These are phyloP conservation scores for Penicillium paneum DNA, from an alignment of 2,329 filamentous ascomycete genomes.

Conservation along the genomic window DNA sequence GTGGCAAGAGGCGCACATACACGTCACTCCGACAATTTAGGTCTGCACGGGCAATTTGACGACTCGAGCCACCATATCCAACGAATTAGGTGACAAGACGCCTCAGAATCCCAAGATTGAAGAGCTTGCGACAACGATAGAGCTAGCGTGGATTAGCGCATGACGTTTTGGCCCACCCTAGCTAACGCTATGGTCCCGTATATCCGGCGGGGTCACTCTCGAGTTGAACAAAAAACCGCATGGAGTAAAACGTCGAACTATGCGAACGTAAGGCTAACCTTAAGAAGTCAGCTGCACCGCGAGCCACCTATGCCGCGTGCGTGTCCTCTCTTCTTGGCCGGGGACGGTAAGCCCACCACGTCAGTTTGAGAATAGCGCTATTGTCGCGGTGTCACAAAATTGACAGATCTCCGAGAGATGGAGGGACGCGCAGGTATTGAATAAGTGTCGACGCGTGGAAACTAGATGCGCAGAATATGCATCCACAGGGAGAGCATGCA, in stretches of 20 bases:
- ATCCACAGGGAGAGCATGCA: not conserved
- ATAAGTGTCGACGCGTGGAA: not conserved
- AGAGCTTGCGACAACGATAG: slow-evolving; percentile 3
- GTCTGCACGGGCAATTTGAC: not conserved
- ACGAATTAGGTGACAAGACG: not conserved
- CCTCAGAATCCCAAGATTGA: too few relatives aligned
- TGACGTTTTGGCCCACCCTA: slow-evolving; percentile 2
- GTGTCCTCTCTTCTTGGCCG: not conserved
- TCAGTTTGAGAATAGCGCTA: not conserved
- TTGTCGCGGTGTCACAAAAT: not conserved
- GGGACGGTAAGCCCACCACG: not conserved
- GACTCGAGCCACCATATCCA: not conserved
- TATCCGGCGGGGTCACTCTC: not conserved
- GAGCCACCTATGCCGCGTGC: not conserved
- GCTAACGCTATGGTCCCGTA: not conserved
- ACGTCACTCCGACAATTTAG: not conserved
- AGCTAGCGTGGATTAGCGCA: slow-evolving; percentile 3
- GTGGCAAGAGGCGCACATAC: not conserved
- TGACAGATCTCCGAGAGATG: not conserved
- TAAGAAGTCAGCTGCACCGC: not conserved
- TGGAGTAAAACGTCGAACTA: not conserved
- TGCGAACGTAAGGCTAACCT: slow-evolving; percentile 1
- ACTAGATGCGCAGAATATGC: not conserved
- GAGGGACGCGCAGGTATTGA: not conserved
- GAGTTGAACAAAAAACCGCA: not conserved